Evolutionary conservation across 2,329 filamentous ascomycete genomes (phyloP).

Genomic region (Clonostachys byssicola): DNA sequence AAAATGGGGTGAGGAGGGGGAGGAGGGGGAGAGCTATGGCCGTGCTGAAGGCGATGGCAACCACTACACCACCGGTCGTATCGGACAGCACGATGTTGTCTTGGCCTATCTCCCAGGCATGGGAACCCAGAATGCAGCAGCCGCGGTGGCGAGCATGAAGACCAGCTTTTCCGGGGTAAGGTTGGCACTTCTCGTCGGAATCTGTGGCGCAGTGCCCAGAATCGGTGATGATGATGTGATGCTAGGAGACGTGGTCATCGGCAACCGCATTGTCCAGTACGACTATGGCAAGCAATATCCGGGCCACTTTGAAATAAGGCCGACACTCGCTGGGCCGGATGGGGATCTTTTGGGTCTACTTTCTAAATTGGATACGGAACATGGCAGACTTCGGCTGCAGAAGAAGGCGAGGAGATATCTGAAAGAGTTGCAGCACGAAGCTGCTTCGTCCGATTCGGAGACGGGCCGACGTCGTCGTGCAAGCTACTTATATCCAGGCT

Average conservation of each 20-base stretch:
- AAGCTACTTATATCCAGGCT: too few species aligned
- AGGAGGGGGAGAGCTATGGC: conserved; percentile 5
- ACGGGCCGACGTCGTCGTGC: too few species aligned
- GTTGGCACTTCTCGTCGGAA: conserved; percentile 24
- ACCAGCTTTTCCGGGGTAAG: conserved; percentile 10
- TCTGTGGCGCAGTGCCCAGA: conserved; percentile 19
- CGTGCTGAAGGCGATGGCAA: conserved; percentile 12
- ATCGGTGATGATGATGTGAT: conserved; percentile 5
- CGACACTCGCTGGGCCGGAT: too few species aligned
- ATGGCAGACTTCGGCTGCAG: too few species aligned
- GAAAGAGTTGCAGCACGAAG: too few species aligned
- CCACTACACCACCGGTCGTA: conserved; percentile 12
- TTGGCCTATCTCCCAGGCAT: conserved; percentile 6
- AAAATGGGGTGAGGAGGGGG: conserved; percentile 7
- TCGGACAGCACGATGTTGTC: conserved; percentile 12
- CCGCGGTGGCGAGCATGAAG: neutral
- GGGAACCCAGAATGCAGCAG: conserved; percentile 3
- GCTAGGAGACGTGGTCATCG: conserved; percentile 18
- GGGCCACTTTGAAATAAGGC: conserved; percentile 13
- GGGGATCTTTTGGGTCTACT: too few species aligned
- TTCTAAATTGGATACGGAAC: too few species aligned
- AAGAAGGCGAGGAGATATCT: too few species aligned
- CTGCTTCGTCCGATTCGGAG: too few species aligned
- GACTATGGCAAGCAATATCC: conserved; percentile 11
- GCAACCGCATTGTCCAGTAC: conserved; percentile 12